Base-by-base conservation (phyloP, 139 green algal genomes). In the Desmodesmus armatus region DNA sequence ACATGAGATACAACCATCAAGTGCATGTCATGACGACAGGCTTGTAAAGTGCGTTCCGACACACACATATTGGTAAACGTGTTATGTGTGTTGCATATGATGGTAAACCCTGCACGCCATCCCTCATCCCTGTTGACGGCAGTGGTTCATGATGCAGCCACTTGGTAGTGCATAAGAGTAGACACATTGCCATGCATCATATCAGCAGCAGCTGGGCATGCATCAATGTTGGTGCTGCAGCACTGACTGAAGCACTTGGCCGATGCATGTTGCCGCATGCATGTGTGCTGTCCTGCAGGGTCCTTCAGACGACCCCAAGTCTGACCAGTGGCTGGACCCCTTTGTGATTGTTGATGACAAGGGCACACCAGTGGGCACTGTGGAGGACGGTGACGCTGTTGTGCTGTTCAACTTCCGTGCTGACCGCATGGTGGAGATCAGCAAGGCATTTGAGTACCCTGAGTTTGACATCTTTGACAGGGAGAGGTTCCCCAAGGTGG, bases 391-490 rank as follows among this genome's bases (percentile, higher is more conserved):
- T 15, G 96, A 99, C 70, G 96, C 96, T 1, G 96, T 99, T 33
- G 94, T 98, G 53, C 89, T 98, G 41, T 97, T 97, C 91, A 99
- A 99, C 93, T 99, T 98, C 94, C 92, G 97, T 2, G 94, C 96
- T 17, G 97, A 99, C 89, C 94, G 97, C 80, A 94, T 99, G 90
- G 92, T 98, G 27, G 93, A 98, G 89, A 96, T 99, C 55, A 94
- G 88, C 90, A 99, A 99, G 90, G 96, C 96, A 2, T 92, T 99
- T 40, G 96, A 98, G 92, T 99, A 99, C 74, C 49, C 91, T 15
- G 87, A 97, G n/a, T 97, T 96, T 66, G 85, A 90, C 58, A 60
- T 82, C 2, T 98, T 98, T 90, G 93, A 98, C 88, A 49, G 87
- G 31, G 85, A 93, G 88, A 92, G 95, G 29, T 93, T 89, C 72